Evolutionary conservation across 202 grass and related monocot genomes (phyloP).

Genomic region (Eragrostis tef): DNA sequence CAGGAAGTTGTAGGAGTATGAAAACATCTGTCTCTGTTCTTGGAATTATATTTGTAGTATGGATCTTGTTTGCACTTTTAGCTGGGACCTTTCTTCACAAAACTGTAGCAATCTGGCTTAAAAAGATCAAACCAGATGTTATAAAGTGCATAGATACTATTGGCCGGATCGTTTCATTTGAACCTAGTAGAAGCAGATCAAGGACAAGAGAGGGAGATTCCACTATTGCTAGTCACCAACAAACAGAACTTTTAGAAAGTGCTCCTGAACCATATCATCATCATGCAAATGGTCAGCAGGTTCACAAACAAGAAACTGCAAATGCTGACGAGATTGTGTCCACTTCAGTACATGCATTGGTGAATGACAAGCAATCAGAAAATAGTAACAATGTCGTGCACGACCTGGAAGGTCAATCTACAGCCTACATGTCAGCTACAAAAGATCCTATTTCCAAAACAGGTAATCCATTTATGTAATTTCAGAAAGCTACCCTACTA

Average conservation of each 20-base stretch:
- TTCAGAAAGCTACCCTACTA: too few species aligned
- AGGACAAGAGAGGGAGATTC: neutral
- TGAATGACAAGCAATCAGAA: neutral
- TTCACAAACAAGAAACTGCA: neutral
- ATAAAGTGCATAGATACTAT: too few species aligned
- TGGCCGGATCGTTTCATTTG: too few species aligned
- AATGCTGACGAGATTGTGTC: neutral
- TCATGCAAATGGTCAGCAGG: neutral
- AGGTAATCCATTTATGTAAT: too few species aligned
- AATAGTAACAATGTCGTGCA: neutral
- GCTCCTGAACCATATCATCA: neutral
- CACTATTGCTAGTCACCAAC: neutral
- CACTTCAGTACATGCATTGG: neutral
- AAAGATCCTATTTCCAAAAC: too few species aligned
- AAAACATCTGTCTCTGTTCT: conserved; percentile 34
- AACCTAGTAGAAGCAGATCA: neutral
- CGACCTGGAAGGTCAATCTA: neutral
- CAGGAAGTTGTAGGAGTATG: conserved; percentile 38
- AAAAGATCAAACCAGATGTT: too few species aligned
- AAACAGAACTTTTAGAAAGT: conserved; percentile 9
- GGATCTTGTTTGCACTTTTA: conserved; percentile 26
- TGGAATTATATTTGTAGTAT: conserved; percentile 32
- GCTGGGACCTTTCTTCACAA: neutral
- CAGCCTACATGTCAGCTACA: too few species aligned
- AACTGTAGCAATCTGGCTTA: conserved; percentile 11